Evolutionary conservation across 768 basidiomycete genomes (phyloP).

Genomic region (Favolaschia claudopus): DNA sequence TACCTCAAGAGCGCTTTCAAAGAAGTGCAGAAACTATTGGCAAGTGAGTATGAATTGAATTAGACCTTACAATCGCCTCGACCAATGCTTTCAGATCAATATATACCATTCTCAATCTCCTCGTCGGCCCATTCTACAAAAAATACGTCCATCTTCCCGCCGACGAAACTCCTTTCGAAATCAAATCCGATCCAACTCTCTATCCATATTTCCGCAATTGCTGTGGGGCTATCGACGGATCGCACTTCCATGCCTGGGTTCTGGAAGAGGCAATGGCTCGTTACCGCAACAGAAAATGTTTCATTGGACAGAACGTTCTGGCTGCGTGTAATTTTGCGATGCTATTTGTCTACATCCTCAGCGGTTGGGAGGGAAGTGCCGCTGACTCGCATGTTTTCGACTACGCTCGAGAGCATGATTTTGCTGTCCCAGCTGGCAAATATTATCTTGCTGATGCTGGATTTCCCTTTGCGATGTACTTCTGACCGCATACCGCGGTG

Average conservation of each 20-base stretch:
- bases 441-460: too few species aligned
- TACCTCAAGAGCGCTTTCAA: conserved; percentile 39
- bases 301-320: conserved; percentile 7
- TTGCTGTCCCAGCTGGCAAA: not conserved
- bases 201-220: conserved; percentile 39
- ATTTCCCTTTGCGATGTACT: conserved; percentile 24
- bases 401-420: not conserved
- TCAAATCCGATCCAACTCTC: conserved; percentile 29
- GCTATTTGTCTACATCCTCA: not conserved
- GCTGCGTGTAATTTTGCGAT: conserved; percentile 7
- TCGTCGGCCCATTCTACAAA: conserved; percentile 31
- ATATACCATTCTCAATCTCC: conserved; percentile 22
- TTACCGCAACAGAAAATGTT: conserved; percentile 37
- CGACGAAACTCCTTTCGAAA: conserved; percentile 27
- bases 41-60: conserved; percentile 27
- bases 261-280: conserved; percentile 17
- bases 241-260: conserved; percentile 33
- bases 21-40: conserved; percentile 39
- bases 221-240: conserved; percentile 38
- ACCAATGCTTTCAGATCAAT: conserved; percentile 22
- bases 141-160: conserved; percentile 31
- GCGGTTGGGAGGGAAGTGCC: not conserved
- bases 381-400: conserved; percentile 33
- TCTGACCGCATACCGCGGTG: conserved; percentile 33
- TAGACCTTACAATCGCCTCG: too few species aligned